Evolutionary conservation across 306 rosid species (phyloP), one percentile per base, ranked within the genome.

Genomic region (Trifolium pratense): DNA sequence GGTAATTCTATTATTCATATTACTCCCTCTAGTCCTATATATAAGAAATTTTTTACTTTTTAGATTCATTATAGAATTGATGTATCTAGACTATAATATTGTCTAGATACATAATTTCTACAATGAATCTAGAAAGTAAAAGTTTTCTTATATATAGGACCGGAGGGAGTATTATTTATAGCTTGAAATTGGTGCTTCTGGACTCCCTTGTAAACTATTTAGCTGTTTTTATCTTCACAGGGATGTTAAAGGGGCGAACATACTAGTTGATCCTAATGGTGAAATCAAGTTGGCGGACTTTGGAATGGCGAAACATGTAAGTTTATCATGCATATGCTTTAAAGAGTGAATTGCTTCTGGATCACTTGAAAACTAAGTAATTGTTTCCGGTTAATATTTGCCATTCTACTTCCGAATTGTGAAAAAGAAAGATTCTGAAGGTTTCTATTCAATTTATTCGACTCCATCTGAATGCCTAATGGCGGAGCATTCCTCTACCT

Each of bases 241-340:
- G 92, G 99, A 95, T 78, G 91, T 95, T 52, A 95, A 95, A 80
- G 99, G 99, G 78, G 99, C 97, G 66, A 95, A 95, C 86, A 95
- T 95, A 78, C 86, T 95, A 66, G 99, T 95, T 46, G 97, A 84
- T 82, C 97, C 99, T 64, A 95, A 87, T 72, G 99, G 99, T 46
- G 96, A 87, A 79, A 80, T 95, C 86, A 95, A 95, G 92, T 78
- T 95, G 85, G 99, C 95, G 7, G 99, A 95, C 80, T 95, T 95
- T 57, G 99, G 99, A 82, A 95, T 95, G 99, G 99, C 99, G 48
- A 95, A 91, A 79, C 97, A 87, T 79, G 97, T 95, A 87, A 59
- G 80, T 46, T 71, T 46, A 31, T 43, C 25, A 42, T 57, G 51
- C 51, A 20, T 55, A 34, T 20, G 65, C 57, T 78, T 63, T 70